Base-by-base conservation (phyloP, 768 basidiomycete species). In the Suillus fuscotomentosus region DNA sequence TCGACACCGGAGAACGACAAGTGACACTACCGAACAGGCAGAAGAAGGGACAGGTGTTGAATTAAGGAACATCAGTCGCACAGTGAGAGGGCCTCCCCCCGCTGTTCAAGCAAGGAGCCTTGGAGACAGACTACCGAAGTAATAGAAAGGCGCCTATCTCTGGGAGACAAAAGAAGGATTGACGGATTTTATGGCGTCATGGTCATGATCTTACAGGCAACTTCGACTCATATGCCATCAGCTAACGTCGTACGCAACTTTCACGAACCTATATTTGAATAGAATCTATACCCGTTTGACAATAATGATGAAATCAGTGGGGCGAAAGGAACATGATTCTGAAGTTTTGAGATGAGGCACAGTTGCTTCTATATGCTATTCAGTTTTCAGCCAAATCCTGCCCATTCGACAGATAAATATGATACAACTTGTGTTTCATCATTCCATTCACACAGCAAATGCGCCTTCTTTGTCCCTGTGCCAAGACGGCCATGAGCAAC, bases 391-490 rank as follows among this genome's bases (percentile, higher is more conserved):
- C 94, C 94, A 70, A 95, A 96, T 13, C 92, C 91, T 41, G 93
- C 91, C 94, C 94, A 96, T 77, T 95, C 93, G 64, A 96, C 84
- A 56, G 90, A 91, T 62, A 90, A 82, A 77, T 92, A 94, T 0
- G 88, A 85, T 2, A 87, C 92, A 66, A 82, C 76, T 48, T 84
- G 80, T 70, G 80, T 86, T 59, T 81, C 82, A 42, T 92, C 89
- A 70, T 97, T 88, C 90, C 92, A 97, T 39, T 89, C 87, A 70
- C 95, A 97, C 3, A 99, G 78, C 38, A 99, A 78, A 74, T 98
- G 96, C 0, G 94, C 87, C 77, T 99, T 99, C 77, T 98, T 99
- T 10, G 97, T 98, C 13, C 92, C 97, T 4, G 97, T 99, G 1
- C 97, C 97, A 41, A 99, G 78, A 41, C 97, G 84, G 20, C 97